Evolutionary conservation across 2,329 filamentous ascomycete species (phyloP).

Genomic region (Elsinoe ampelina): DNA sequence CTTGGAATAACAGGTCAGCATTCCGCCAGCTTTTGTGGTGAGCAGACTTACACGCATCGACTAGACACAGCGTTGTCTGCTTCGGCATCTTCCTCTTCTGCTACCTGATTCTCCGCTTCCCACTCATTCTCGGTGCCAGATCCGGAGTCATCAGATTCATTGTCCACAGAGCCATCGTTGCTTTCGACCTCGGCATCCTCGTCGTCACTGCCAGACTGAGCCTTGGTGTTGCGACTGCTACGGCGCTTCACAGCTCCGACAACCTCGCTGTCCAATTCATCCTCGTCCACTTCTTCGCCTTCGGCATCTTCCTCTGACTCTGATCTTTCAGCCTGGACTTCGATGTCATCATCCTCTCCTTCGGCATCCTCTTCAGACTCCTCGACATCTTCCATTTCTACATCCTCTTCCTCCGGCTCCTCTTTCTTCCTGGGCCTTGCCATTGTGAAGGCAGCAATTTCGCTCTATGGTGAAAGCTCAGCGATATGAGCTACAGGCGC

Average conservation of each 20-base stretch:
- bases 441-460: background rate
- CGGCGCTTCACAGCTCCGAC: constrained; percentile 31
- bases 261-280: constrained; percentile 36
- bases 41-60: constrained; percentile 54
- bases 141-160: constrained; percentile 21
- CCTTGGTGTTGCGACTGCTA: constrained; percentile 18
- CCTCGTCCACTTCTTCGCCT: constrained; percentile 51
- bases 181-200: constrained; percentile 32
- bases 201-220: constrained; percentile 24
- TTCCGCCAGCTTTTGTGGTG: background rate
- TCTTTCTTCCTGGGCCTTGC: constrained; percentile 17
- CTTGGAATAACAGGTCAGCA: constrained; percentile 39
- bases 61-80: constrained; percentile 44
- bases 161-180: constrained; percentile 8
- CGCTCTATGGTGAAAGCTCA: too few species aligned
- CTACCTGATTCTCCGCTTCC: constrained; percentile 45
- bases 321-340: constrained; percentile 33
- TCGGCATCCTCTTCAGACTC: constrained; percentile 42
- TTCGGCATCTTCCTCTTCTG: constrained; percentile 46
- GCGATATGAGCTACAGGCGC: too few species aligned
- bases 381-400: constrained; percentile 22
- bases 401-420: constrained; percentile 21
- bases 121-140: constrained; percentile 42
- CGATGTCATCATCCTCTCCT: constrained; percentile 40
- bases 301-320: constrained; percentile 43